Evolutionary conservation across 2,329 filamentous ascomycete genomes (phyloP), one percentile per base, ranked within the genome.

Genomic region (Pestalotiopsis sp.): DNA sequence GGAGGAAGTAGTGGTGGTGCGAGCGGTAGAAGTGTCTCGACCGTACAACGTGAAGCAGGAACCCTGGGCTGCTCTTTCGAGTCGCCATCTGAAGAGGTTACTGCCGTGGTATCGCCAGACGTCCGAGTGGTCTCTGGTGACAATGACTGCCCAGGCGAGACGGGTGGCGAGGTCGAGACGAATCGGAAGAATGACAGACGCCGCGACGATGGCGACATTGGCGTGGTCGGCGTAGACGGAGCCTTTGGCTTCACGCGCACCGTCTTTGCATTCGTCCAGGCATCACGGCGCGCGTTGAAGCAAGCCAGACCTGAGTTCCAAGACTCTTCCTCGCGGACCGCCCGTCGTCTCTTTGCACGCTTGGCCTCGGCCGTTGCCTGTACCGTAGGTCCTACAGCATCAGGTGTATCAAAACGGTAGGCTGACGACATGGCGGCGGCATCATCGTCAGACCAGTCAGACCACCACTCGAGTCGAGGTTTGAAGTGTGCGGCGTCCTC

Each of bases 231-330:
- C n/a, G 36, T 56, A 20, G 74, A 76, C 13, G 73, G 68, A 4
- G 83, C 80, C 72, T 86, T 87, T 56, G 83, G 82, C 68, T 85
- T 85, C 61, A 89, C 78, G 61, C 86, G 86, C 45, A 86, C 87
- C 12, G 83, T 86, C 71, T 87, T 87, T 39, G 94, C 95, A 39
- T 92, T 91, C 1, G 94, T 95, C 95, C 95, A 98, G 6, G 90
- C 90, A 80, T 97, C 90, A 63, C 95, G 87, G 69, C 93, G 86
- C 38, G 91, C 88, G 69, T 91, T 88, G 80, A 93, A 98, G 77
- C 92, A 92, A n/a, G 90, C 87, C 68, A 98, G 79, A 0, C 95
- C 95, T 49, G 91, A 85, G 75, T 98, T 98, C 91, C 92, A 97
- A 38, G 83, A 79, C 81, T 90, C 87, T 81, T 93, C 91, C 68